phyloP scores from a whole-genome alignment of 768 basidiomycete species.

The Mycena crocata region DNA sequence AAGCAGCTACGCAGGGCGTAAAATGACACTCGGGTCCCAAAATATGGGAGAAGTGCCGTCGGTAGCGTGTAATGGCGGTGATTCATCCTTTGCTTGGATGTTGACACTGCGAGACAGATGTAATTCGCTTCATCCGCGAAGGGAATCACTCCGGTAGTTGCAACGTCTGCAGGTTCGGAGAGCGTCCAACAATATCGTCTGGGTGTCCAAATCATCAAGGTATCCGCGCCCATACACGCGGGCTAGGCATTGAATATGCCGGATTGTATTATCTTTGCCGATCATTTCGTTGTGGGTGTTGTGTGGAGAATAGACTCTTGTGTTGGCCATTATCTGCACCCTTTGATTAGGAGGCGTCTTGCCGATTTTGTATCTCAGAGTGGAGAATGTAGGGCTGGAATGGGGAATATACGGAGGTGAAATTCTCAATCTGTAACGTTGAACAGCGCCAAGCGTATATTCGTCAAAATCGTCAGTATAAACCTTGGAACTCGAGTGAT shows the following conservation, averaged over 20 bases:
- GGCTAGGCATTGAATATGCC: background rate
- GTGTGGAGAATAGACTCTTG: background rate
- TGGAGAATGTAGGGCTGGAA: background rate
- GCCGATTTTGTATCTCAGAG: background rate
- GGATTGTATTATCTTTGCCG: background rate
- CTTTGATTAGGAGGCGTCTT: background rate
- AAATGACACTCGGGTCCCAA: background rate
- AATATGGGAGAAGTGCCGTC: background rate
- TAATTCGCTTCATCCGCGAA: background rate
- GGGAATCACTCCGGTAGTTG: background rate
- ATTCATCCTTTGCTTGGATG: background rate
- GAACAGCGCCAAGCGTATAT: background rate
- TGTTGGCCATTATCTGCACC: background rate
- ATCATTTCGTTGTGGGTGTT: background rate
- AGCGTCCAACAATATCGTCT: background rate
- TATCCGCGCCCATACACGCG: background rate
- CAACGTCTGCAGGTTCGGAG: background rate
- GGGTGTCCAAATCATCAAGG: background rate
- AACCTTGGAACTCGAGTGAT: background rate
- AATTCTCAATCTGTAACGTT: background rate
- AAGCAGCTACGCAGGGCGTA: background rate
- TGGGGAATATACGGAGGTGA: background rate
- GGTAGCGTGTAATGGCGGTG: background rate
- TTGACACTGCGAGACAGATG: background rate
- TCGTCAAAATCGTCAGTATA: background rate